Evolutionary conservation across 768 basidiomycete species (phyloP), one percentile per base, ranked within the genome.

Genomic region (Antrodiella citrinella): DNA sequence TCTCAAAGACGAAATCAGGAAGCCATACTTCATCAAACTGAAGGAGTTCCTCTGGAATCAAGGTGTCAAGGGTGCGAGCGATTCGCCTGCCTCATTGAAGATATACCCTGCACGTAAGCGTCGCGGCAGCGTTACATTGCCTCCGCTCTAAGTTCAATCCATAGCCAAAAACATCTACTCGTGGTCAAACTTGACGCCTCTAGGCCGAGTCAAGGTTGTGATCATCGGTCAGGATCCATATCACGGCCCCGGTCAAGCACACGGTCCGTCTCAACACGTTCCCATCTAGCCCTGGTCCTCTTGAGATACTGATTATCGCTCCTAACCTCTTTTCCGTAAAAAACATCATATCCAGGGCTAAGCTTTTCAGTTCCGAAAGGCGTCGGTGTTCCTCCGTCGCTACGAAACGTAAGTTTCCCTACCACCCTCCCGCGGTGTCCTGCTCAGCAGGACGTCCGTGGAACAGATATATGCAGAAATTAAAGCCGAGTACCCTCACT

Each of bases 201-300:
- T 96, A 13, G 84, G 87, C 11, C 80, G 82, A 54, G 81, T 97
- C 54, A 84, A 81, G 62, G 86, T 92, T 22, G 91, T 96, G 45
- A 91, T 96, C 51, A 76, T 97, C 48, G 86, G 87, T 5, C 91
- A 92, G 67, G 91, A 93, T 71, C 91, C 91, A 22, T 93, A 92
- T 65, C 87, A 89, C 63, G 77, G 78, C 53, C 66, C 70, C 35
- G 81, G 82, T 44, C 91, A 93, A 71, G 91, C 91, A 43, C 91
- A 94, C 59, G 91, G 88, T 86, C 56, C 60, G 74, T 46, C 56
- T 38, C 35, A 10, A n/a, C n/a, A n/a, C n/a, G n/a, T n/a, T n/a
- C n/a, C n/a, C n/a, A n/a, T n/a, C n/a, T n/a, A n/a, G n/a, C n/a
- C n/a, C n/a, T n/a, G 53, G 22, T 43, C 19, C 40, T 13, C 22